Evolutionary conservation across 1,284 basidiomycete species (phyloP), one percentile per base, ranked within the genome.

Genomic region (Stereum hirsutum): DNA sequence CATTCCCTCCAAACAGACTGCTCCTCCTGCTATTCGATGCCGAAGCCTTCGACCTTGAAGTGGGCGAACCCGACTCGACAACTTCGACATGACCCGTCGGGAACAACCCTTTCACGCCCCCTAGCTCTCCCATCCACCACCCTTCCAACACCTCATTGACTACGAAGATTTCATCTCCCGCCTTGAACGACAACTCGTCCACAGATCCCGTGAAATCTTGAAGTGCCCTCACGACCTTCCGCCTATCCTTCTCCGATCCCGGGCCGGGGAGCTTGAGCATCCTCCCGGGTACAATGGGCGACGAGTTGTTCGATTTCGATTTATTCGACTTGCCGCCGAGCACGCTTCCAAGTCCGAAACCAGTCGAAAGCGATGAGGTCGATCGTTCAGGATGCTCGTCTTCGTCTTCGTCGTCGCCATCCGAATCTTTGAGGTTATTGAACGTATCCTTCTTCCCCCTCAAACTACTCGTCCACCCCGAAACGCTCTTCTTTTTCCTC

Each of bases 41-140:
- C n/a, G n/a, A n/a, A n/a, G n/a, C n/a, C n/a, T n/a, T n/a, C n/a
- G n/a, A n/a, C n/a, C n/a, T n/a, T n/a, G n/a, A n/a, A n/a, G n/a
- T n/a, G n/a, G n/a, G n/a, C n/a, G n/a, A n/a, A n/a, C n/a, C n/a
- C n/a, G n/a, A n/a, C n/a, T n/a, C n/a, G 42, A 70, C 54, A 21
- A 70, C 63, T 52, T 86, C 81, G 3, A 78, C 81, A 58, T 89
- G 84, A 1, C 75, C 71, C 3, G 73, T 71, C 0, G 89, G 89
- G 70, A 92, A 91, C 32, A 91, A 56, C 6, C 89, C 89, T 34
- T 71, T 77, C 51, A 68, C 68, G 12, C 84, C 85, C 40, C 66
- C 63, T 23, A 80, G 56, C 58, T 87, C 78, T 11, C 89, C 89
- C 64, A 89, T 75, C 80, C 84, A 89, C 89, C 89, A 93, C 44